phyloP scores from a whole-genome alignment of 1,139 yeast genomes.

The Lodderomyces elongisporus region DNA sequence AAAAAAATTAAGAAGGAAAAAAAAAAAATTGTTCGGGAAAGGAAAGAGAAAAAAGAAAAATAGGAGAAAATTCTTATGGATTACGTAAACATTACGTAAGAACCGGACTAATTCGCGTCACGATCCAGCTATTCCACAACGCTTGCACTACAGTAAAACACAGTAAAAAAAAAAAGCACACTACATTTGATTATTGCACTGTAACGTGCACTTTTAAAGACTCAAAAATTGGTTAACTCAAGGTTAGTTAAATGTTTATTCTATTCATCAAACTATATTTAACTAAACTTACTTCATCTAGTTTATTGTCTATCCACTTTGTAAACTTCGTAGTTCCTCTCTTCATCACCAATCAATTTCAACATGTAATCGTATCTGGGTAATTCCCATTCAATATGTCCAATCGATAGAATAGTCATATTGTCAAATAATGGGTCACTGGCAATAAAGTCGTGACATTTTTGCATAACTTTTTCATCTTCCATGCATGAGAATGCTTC shows the following conservation, averaged over 20 bases:
- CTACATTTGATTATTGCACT: too few relatives aligned
- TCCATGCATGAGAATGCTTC: constrained; percentile 95
- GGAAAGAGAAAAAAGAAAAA: constrained; percentile 1
- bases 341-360: constrained; percentile 31
- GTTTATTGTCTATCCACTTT: constrained; percentile 5
- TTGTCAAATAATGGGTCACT: constrained; percentile 34
- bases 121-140: too few relatives aligned
- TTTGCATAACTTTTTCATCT: constrained; percentile 48
- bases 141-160: too few relatives aligned
- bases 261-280: too few relatives aligned
- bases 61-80: background rate
- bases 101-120: too few relatives aligned
- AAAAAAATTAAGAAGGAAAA: background rate
- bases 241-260: too few relatives aligned
- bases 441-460: constrained; percentile 63
- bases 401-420: constrained; percentile 71
- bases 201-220: too few relatives aligned
- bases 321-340: constrained; percentile 20
- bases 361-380: constrained; percentile 33
- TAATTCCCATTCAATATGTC: constrained; percentile 60
- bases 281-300: too few relatives aligned
- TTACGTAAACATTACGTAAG: constrained; percentile 1
- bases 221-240: too few relatives aligned
- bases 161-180: too few relatives aligned
- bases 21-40: background rate